These are phyloP conservation scores for Suillus cothurnatus DNA, from an alignment of 768 basidiomycete species.

Conservation along the genomic window DNA sequence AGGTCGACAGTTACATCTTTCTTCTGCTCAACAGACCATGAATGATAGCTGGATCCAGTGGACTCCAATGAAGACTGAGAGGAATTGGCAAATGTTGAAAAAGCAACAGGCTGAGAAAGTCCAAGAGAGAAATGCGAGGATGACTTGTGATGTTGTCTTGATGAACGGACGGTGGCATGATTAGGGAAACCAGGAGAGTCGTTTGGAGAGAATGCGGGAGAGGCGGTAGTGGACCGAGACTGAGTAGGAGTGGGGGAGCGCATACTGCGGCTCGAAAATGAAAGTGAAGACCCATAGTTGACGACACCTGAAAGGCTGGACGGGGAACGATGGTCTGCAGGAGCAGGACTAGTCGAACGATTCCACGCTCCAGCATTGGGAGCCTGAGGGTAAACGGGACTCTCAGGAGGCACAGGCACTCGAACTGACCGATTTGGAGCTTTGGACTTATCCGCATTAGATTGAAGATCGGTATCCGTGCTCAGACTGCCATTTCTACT, in stretches of 20 bases:
- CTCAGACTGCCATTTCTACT: slow-evolving; percentile 63
- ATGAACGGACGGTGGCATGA: slow-evolving; percentile 50
- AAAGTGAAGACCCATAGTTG: slow-evolving; percentile 51
- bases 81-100: slow-evolving; percentile 72
- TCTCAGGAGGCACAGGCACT: slow-evolving; percentile 62
- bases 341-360: slow-evolving; percentile 33
- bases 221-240: slow-evolving; percentile 56
- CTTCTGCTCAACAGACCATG: slow-evolving; percentile 63
- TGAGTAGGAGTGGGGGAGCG: slow-evolving; percentile 75
- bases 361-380: slow-evolving; percentile 21
- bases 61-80: slow-evolving; percentile 82
- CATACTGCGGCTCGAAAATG: slow-evolving; percentile 40
- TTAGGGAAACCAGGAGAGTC: slow-evolving; percentile 32
- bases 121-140: slow-evolving; percentile 54
- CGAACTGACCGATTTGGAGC: slow-evolving; percentile 50
- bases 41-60: slow-evolving; percentile 84
- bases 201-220: slow-evolving; percentile 40
- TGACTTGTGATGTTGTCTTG: slow-evolving; percentile 50
- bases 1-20: slow-evolving; percentile 55
- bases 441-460: slow-evolving; percentile 38
- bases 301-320: slow-evolving; percentile 50
- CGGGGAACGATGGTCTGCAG: slow-evolving; percentile 41
- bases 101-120: slow-evolving; percentile 58
- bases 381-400: slow-evolving; percentile 47
- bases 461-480: slow-evolving; percentile 34